Base-by-base conservation (phyloP, 2,329 filamentous ascomycete species). In the Cadophora luteo-olivacea region DNA sequence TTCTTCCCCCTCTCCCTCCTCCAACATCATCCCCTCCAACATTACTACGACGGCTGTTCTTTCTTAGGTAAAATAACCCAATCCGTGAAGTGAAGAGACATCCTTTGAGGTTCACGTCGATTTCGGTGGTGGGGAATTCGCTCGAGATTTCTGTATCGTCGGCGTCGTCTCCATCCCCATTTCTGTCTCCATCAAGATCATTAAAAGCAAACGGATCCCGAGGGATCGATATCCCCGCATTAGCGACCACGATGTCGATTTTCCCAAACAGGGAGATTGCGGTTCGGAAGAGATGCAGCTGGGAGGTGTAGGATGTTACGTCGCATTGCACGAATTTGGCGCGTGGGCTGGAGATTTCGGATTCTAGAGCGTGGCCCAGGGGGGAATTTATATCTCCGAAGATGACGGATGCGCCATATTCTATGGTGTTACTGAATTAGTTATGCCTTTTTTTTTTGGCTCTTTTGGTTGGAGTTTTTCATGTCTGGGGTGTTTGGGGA, bases 171-270 rank as follows among this genome's bases (percentile, higher is more conserved):
- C n/a, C n/a, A n/a, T n/a, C n/a, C n/a, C n/a, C n/a, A n/a, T n/a
- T n/a, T n/a, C n/a, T n/a, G n/a, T n/a, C n/a, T n/a, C n/a, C n/a
- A n/a, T n/a, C n/a, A n/a, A n/a, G n/a, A n/a, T n/a, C n/a, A n/a
- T n/a, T n/a, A n/a, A 55, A 29, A 11, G 60, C n/a, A 38, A 71
- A 72, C 7, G 69, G 64, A 51, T 71, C 70, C 14, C 61, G 4
- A 14, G 66, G 64, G 16, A 67, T 61, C 12, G 71, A 71, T 2
- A 72, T 64, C 33, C 75, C 74, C 6, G 72, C 71, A 63, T 76
- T 76, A 45, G 71, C 73, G 55, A 76, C 72, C 1, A 73, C 71
- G 32, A 75, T 69, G 57, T 74, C 70, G 45, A 76, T 67, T 22
- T 60, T 64, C 4, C 73, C 73, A n/a, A 70, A 68, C 32, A 70